These are phyloP conservation scores for Volvariella volvacea DNA, from an alignment of 1,284 basidiomycete genomes.

Conservation along the genomic window DNA sequence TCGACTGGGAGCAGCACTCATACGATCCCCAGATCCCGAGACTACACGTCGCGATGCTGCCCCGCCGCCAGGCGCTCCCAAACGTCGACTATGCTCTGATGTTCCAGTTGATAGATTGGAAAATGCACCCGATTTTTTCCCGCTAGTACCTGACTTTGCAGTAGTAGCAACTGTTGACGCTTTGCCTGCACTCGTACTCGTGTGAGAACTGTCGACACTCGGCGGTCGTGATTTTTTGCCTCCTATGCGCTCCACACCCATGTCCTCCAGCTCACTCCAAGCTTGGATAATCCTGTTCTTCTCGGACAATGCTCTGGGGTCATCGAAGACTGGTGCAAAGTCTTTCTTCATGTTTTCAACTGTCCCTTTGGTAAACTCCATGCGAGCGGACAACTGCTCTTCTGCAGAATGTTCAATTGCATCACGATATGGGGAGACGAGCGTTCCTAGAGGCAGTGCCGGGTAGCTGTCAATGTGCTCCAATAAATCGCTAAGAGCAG, in stretches of 20 bases:
- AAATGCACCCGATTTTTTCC: conserved; percentile 30
- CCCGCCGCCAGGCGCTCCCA: conserved; percentile 39
- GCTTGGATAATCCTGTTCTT: conserved; percentile 62
- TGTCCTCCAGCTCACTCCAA: conserved; percentile 73
- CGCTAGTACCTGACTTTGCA: conserved; percentile 24
- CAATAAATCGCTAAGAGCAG: conserved; percentile 71
- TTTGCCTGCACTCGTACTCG: conserved; percentile 50
- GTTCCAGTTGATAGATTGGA: conserved; percentile 20
- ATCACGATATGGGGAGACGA: conserved; percentile 42
- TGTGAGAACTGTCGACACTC: conserved; percentile 41
- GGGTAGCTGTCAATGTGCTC: conserved; percentile 79
- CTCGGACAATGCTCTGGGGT: conserved; percentile 53
- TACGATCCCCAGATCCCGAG: conserved; percentile 35
- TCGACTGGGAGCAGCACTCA: conserved; percentile 5
- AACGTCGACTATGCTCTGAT: conserved; percentile 33
- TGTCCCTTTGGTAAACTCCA: conserved; percentile 51
- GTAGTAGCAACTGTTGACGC: conserved; percentile 32
- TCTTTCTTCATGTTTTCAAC: conserved; percentile 40
- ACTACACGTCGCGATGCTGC: conserved; percentile 36
- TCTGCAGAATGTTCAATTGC: conserved; percentile 40
- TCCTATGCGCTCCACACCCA: conserved; percentile 60
- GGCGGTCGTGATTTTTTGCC: conserved; percentile 57
- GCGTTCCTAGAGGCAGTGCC: conserved; percentile 41
- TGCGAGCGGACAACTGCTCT: conserved; percentile 54
- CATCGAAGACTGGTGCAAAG: conserved; percentile 39